Evolutionary conservation across 208 protist species (phyloP).

Genomic region (Wallacemonas collosoma): DNA sequence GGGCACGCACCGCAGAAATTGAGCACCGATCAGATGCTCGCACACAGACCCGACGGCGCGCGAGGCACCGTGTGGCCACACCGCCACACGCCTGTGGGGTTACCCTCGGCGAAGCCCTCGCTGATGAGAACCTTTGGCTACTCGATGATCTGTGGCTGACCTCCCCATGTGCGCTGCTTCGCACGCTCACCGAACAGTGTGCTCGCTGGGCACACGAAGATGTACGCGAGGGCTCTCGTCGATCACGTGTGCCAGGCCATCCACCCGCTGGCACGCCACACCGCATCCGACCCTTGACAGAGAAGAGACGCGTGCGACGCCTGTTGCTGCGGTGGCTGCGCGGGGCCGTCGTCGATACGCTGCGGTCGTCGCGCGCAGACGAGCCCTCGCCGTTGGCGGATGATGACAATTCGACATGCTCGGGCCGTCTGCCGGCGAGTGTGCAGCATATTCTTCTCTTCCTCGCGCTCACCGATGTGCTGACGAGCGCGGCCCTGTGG

Average conservation of each 20-base stretch:
- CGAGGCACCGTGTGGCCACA: not conserved
- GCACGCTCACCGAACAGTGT: constrained; percentile 3
- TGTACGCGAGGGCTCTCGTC: too few relatives aligned
- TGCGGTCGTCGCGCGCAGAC: not conserved
- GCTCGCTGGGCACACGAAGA: too few relatives aligned
- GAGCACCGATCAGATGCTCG: too few relatives aligned
- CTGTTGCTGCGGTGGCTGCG: not conserved
- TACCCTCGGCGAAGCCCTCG: not conserved
- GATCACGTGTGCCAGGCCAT: not conserved
- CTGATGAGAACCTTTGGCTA: not conserved
- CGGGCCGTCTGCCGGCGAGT: constrained; percentile 11
- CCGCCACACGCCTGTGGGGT: not conserved
- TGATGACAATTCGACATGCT: not conserved
- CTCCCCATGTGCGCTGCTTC: not conserved
- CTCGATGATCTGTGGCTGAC: not conserved
- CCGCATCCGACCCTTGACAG: too few relatives aligned
- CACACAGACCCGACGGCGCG: too few relatives aligned
- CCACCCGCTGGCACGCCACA: not conserved
- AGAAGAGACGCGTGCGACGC: not conserved
- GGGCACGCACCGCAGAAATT: too few relatives aligned
- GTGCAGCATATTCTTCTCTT: constrained; percentile 36
- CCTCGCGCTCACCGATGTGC: constrained; percentile 30
- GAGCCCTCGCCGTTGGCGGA: not conserved
- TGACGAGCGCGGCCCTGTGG: constrained; percentile 18
- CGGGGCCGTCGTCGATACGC: not conserved